Base-by-base conservation (phyloP, 495 filamentous ascomycete species). In the Podospora tetraspora region DNA sequence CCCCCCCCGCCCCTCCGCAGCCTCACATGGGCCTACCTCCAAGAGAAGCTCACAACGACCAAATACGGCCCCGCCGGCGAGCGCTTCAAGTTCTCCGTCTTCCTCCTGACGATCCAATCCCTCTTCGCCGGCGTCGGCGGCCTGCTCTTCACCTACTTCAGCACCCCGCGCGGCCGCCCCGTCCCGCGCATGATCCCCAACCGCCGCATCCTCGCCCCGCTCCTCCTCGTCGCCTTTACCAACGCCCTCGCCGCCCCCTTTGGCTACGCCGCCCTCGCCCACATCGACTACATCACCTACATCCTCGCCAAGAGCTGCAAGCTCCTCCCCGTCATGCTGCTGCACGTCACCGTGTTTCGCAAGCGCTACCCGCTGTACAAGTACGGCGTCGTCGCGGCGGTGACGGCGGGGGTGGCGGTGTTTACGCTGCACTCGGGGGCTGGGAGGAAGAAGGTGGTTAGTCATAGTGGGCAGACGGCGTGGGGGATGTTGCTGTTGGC, bases 211-310 rank as follows among this genome's bases (percentile, higher is more conserved):
- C 77, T 97, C 37, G 77, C 85, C 32, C 92, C 94, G n/a, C 83
- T 99, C 22, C 72, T 92, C 63, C 88, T 97, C 59, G 92, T 99
- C 65, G 91, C 93, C 71, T 80, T 97, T 60, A 96, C 91, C 24
- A 90, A 89, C 70, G 91, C 92, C 1, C 91, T 99, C 68, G 92
- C 94, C 22, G 91, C 89, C 7, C 95, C 95, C 30, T 98, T 99
- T 72, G 95, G 95, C 70, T 99, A 99, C 80, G 94, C 94, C 58
- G 89, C 88, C 60, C 89, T 99, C 59, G 86, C 89, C 52, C 94
- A 99, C 78, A 94, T 98, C 81, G 95, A 98, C 85, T 99, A 98
- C 84, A 90, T 99, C 75, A 99, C 95, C 23, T 99, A 94, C 83
- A 94, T 97, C 78, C 92, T 99, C 25, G 96, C 95, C 71, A 99